Evolutionary conservation across 805 yeast species (phyloP), one percentile per base, ranked within the genome.

Genomic region (Myxozyma mucilagina): DNA sequence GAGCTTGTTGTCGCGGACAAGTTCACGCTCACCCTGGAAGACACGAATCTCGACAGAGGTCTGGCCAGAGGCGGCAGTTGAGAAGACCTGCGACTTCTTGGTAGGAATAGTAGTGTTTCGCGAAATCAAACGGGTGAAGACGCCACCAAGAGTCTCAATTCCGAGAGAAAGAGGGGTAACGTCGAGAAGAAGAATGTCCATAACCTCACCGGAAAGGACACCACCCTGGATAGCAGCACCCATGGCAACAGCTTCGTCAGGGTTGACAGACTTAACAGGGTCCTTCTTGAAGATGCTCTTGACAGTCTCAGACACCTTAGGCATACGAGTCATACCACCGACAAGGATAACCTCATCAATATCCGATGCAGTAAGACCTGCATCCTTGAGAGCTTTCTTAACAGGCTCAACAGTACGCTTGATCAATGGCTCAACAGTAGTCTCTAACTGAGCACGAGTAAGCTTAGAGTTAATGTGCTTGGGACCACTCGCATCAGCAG

Each of bases 141-240:
- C 97, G 80, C 97, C 97, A 76, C 97, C 97, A 79, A 91, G 85
- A 74, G 97, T 91, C 85, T 91, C 97, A 75, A 91, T 91, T 87
- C 97, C 97, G 68, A 91, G 83, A 61, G 94, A 87, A 74, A 89
- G 83, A 74, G 96, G 96, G 48, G 94, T 88, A 57, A 89, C 96
- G 78, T 91, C 97, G 72, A 91, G 84, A 69, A 91, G 80, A 67
- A 91, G 83, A 68, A 91, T 96, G 73, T 91, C 96, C 75, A 89
- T 89, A 68, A 91, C 96, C 77, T 90, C 96, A 77, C 97, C 97
- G 61, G 96, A 88, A 67, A 91, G 81, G 66, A 91, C 96, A 72
- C 96, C 97, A 78, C 97, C 97, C 81, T 91, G 97, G 71, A 91
- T 92, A 61, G 97, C 97, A 67, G 97, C 97, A 79, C 97, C 97